Percentiles rank a stretch among this genome's conserved stretches.
phyloP scores from a whole-genome alignment of 1,139 yeast species.

The Blastobotrys elegans region DNA sequence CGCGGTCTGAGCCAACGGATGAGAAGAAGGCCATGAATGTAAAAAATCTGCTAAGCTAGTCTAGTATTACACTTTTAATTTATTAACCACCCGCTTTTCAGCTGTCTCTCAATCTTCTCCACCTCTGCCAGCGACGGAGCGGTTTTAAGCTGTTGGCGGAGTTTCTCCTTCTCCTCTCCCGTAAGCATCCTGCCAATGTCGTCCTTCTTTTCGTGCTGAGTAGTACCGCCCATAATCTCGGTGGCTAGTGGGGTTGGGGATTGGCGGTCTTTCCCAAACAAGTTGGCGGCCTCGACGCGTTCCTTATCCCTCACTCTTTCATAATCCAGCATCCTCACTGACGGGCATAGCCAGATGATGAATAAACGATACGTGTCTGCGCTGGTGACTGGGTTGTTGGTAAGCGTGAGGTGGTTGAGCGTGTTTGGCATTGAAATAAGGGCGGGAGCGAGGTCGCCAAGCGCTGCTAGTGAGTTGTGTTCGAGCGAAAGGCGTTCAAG shows the following conservation, averaged over 20 bases:
- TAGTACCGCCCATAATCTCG: constrained; percentile 25
- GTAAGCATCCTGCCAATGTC: constrained; percentile 43
- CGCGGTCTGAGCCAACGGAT: not conserved
- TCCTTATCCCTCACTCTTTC: constrained; percentile 55
- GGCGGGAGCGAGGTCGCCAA: constrained; percentile 41
- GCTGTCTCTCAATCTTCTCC: constrained; percentile 56
- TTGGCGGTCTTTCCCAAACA: constrained; percentile 42
- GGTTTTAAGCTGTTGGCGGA: constrained; percentile 49
- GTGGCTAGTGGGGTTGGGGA: constrained; percentile 34
- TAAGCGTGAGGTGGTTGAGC: constrained; percentile 47
- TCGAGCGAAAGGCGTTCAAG: constrained; percentile 48
- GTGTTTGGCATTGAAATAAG: constrained; percentile 29
- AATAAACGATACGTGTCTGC: constrained; percentile 52
- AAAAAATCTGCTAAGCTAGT: constrained; percentile 1
- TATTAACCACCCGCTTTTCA: constrained; percentile 36
- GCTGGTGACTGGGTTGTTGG: constrained; percentile 57
- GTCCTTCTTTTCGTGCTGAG: constrained; percentile 24
- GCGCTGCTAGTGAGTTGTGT: constrained; percentile 45
- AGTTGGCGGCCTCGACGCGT: constrained; percentile 39
- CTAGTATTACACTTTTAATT: not conserved
- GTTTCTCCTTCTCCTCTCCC: constrained; percentile 46
- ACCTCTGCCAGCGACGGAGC: constrained; percentile 74
- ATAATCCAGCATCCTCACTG: constrained; percentile 61
- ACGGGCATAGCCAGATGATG: constrained; percentile 60
- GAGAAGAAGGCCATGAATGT: not conserved